Conservation (phyloP, 1,139 yeast species). For the Pichia terricola region DNA sequence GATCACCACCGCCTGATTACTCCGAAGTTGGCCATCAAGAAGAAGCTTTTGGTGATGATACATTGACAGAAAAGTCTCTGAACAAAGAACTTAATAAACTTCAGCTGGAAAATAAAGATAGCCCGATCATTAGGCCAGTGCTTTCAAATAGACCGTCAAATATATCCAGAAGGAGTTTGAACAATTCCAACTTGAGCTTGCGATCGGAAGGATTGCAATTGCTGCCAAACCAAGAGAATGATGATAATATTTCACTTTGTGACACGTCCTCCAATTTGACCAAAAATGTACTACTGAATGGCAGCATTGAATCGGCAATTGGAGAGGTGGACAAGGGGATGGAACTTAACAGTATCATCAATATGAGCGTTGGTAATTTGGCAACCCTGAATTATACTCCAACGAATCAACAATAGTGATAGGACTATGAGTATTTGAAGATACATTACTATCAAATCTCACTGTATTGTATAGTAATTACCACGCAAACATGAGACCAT, state of each 20-base stretch:
- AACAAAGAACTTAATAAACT: conserved; percentile 3
- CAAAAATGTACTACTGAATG: not conserved
- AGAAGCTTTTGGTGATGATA: not conserved
- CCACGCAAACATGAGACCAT: too few species aligned
- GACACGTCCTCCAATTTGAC: too few species aligned
- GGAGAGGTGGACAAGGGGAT: not conserved
- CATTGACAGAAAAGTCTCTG: not conserved
- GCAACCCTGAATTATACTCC: conserved; percentile 10
- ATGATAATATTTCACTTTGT: not conserved
- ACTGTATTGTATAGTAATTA: too few species aligned
- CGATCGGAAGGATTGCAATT: conserved; percentile 6
- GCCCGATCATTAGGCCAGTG: not conserved
- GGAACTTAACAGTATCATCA: conserved; percentile 9
- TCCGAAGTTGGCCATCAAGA: conserved; percentile 4
- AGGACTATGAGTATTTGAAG: too few species aligned
- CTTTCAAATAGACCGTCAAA: too few species aligned
- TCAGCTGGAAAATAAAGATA: not conserved
- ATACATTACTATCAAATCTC: too few species aligned
- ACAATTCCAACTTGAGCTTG: not conserved
- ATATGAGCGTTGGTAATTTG: conserved; percentile 6
- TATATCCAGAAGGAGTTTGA: too few species aligned
- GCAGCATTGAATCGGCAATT: not conserved
- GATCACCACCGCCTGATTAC: conserved; percentile 6
- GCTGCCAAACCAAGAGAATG: not conserved
- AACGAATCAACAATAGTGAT: conserved; percentile 1